Evolutionary conservation across 257 asterid species (phyloP).

Genomic region (Asclepias syriaca): DNA sequence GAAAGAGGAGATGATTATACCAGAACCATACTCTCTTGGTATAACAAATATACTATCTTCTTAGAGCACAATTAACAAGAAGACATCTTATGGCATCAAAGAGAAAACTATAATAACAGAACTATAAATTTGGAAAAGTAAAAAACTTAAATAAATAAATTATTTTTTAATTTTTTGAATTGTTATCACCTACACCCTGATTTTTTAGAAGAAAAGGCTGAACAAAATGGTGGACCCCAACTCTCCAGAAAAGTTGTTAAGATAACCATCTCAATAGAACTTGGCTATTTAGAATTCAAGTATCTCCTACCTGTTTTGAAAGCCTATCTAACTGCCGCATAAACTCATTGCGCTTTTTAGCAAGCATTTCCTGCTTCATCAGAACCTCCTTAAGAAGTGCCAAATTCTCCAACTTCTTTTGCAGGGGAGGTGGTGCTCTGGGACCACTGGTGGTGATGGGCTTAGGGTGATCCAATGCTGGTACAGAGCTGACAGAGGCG

Average conservation of each 20-base stretch:
- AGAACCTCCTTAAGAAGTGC: constrained; percentile 92
- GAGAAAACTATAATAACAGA: no score
- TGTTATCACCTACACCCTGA: no score
- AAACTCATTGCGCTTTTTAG: constrained; percentile 81
- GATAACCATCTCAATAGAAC: background rate
- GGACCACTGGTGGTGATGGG: constrained; percentile 35
- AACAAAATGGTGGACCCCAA: background rate
- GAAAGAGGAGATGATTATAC: background rate
- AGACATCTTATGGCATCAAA: no score
- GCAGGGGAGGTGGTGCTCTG: constrained; percentile 58
- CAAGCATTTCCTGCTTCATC: constrained; percentile 97
- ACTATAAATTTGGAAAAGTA: no score
- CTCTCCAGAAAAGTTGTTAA: background rate
- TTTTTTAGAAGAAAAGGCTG: no score
- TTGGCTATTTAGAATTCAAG: constrained; percentile 6
- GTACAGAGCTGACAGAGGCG: constrained; percentile 24
- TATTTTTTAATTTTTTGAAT: no score
- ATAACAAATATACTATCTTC: no score
- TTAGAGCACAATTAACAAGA: no score
- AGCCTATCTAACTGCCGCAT: constrained; percentile 66
- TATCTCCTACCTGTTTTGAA: constrained; percentile 65
- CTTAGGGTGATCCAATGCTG: constrained; percentile 43
- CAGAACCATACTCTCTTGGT: background rate
- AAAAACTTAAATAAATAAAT: no score
- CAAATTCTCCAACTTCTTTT: constrained; percentile 71